phyloP scores from a whole-genome alignment of 306 rosid species.

The Morella rubra region DNA sequence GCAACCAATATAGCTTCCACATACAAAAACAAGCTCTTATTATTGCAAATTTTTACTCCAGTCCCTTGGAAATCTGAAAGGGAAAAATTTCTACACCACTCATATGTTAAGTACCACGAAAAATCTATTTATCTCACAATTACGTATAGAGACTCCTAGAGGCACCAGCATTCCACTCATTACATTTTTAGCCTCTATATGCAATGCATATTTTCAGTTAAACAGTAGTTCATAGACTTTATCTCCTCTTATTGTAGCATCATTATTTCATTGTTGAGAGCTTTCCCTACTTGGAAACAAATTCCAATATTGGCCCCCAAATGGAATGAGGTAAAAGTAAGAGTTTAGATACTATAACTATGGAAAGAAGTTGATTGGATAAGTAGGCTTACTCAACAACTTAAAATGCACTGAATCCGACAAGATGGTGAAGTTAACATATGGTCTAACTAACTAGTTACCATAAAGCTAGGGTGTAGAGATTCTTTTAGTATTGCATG shows the following conservation, averaged over 20 bases:
- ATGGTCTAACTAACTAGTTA: neutral
- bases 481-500: neutral
- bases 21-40: neutral
- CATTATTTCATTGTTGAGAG: neutral
- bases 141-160: neutral
- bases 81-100: neutral
- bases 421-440: neutral
- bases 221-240: neutral
- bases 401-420: neutral
- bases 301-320: neutral
- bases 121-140: neutral
- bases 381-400: neutral
- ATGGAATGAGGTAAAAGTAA: neutral
- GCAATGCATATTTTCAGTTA: neutral
- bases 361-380: neutral
- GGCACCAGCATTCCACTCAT: neutral
- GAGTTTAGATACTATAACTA: neutral
- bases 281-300: neutral
- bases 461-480: conserved; percentile 3
- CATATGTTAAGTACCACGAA: neutral
- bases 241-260: neutral
- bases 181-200: neutral
- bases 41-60: neutral
- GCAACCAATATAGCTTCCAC: neutral
- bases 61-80: neutral